Evolutionary conservation across 192 early-diverging fungal genomes (phyloP).

Genomic region (Entomortierella beljakovae): DNA sequence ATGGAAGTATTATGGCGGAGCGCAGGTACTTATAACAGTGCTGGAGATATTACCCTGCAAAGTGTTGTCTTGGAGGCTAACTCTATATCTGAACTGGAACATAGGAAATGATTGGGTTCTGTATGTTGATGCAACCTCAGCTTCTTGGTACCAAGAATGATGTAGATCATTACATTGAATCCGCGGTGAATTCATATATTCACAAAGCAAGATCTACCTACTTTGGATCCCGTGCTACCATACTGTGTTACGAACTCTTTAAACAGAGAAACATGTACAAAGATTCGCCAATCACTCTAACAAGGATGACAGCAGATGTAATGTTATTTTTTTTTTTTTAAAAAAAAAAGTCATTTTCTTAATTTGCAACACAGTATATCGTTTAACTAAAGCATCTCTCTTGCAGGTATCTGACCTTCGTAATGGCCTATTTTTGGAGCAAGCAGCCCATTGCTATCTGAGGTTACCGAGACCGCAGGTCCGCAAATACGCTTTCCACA

Average conservation of each 20-base stretch:
- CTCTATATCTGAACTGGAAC: too few relatives aligned
- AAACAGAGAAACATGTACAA: constrained; percentile 74
- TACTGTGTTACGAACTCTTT: constrained; percentile 87
- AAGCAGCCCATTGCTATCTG: constrained; percentile 87
- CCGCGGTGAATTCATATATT: constrained; percentile 79
- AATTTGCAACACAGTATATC: too few relatives aligned
- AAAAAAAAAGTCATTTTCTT: background rate
- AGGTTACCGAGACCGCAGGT: constrained; percentile 72
- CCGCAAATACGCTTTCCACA: constrained; percentile 91
- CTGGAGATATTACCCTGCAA: background rate
- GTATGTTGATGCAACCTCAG: constrained; percentile 75
- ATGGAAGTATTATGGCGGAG: constrained; percentile 81
- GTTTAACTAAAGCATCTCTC: background rate
- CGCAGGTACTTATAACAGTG: constrained; percentile 54
- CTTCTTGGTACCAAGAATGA: constrained; percentile 58
- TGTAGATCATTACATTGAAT: constrained; percentile 75
- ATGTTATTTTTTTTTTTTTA: background rate
- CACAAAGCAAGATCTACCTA: constrained; percentile 67
- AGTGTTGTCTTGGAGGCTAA: too few relatives aligned
- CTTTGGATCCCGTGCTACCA: constrained; percentile 77
- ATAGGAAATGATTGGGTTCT: constrained; percentile 92
- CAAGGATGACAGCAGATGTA: constrained; percentile 82
- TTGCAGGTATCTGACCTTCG: constrained; percentile 78
- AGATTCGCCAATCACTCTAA: constrained; percentile 75
- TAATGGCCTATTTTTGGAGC: constrained; percentile 87